These are phyloP conservation scores for Letharia columbiana DNA, from an alignment of 495 filamentous ascomycete species.

Conservation along the genomic window DNA sequence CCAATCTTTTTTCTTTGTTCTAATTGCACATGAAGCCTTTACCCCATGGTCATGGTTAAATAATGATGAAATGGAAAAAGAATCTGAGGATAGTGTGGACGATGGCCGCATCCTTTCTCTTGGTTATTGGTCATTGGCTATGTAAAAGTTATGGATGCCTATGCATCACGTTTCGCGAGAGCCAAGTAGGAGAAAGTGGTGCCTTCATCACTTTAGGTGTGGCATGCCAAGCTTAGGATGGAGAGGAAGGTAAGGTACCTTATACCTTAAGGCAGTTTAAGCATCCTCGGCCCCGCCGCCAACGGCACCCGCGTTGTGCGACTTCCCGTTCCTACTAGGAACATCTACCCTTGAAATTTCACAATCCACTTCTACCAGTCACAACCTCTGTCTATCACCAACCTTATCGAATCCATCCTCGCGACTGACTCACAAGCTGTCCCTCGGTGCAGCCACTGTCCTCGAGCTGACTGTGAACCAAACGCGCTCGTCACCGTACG, in stretches of 20 bases:
- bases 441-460: not conserved
- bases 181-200: not conserved
- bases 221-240: not conserved
- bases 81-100: not conserved
- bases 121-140: not conserved
- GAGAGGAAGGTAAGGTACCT: not conserved
- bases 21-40: not conserved
- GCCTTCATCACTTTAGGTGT: not conserved
- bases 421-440: not conserved
- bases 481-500: not conserved
- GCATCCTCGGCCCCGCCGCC: not conserved
- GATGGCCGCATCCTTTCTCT: not conserved
- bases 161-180: not conserved
- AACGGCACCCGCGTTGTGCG: conserved; percentile 2
- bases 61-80: not conserved
- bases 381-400: not conserved
- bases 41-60: not conserved
- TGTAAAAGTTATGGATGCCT: not conserved
- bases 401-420: not conserved
- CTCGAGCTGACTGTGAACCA: not conserved
- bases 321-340: not conserved
- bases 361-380: not conserved
- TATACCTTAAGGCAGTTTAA: not conserved
- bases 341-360: not conserved
- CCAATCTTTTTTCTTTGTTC: not conserved